These are phyloP conservation scores for Leptosphaerulina australis DNA, from an alignment of 2,329 filamentous ascomycete species.

Conservation along the genomic window DNA sequence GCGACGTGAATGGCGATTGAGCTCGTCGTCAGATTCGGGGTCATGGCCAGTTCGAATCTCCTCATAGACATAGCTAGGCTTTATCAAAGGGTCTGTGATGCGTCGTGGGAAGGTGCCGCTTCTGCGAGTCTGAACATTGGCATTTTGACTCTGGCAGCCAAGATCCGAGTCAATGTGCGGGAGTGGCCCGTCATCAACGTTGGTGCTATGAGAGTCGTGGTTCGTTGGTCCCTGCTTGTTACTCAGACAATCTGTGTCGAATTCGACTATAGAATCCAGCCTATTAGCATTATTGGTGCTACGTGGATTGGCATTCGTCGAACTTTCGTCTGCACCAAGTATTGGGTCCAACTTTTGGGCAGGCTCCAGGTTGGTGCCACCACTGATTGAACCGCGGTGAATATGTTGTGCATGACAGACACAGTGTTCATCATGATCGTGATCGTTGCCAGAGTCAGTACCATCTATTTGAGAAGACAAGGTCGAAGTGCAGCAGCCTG, in stretches of 20 bases:
- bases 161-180: neutral
- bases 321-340: slow-evolving; percentile 12
- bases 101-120: neutral
- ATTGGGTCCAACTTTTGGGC: slow-evolving; percentile 25
- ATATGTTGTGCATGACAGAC: slow-evolving; percentile 16
- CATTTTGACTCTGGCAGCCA: neutral
- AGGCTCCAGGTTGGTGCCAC: slow-evolving; percentile 11
- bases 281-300: slow-evolving; percentile 19
- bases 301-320: slow-evolving; percentile 16
- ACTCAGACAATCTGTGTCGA: neutral
- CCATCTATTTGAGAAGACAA: slow-evolving; percentile 14
- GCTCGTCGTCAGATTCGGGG: slow-evolving; percentile 6
- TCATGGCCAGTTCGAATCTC: neutral
- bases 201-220: slow-evolving; percentile 12
- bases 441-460: slow-evolving; percentile 1
- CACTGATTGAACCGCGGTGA: slow-evolving; percentile 24
- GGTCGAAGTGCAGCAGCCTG: slow-evolving; percentile 4
- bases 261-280: slow-evolving; percentile 15
- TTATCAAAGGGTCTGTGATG: slow-evolving; percentile 11
- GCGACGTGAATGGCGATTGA: neutral
- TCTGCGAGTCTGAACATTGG: neutral
- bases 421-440: slow-evolving; percentile 7
- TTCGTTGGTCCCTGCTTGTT: slow-evolving; percentile 7
- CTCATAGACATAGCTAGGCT: neutral
- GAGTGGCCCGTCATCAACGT: slow-evolving; percentile 6